Evolutionary conservation across 352 stramenopile species (phyloP), one percentile per base, ranked within the genome.

Genomic region (Vaucheria bursata): DNA sequence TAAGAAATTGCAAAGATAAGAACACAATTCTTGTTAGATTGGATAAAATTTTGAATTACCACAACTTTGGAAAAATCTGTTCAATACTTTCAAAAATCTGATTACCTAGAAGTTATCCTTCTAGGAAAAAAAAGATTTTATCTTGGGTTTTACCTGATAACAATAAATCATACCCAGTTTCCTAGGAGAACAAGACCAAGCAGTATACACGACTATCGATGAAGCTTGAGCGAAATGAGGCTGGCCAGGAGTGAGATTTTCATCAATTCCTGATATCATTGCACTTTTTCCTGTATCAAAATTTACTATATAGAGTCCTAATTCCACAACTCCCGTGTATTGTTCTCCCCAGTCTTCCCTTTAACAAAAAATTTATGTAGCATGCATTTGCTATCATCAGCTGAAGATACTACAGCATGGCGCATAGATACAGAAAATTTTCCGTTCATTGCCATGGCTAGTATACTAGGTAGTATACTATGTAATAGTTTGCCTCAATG

Each of bases 131-230:
- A n/a, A n/a, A n/a, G n/a, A n/a, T n/a, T n/a, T n/a, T n/a, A n/a
- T n/a, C n/a, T n/a, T n/a, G n/a, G 25, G 45, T 18, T 59, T 59
- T 25, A 59, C 45, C 71, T 82, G 73, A 35, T 83, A 80, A 75
- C 78, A 83, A 69, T 83, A 83, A 50, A 83, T 83, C 71, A 81
- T 78, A 0, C 78, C 78, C 25, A 83, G 78, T 69, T 81, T 80
- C 1, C 78, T 73, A 2, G 78, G 78, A 29, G 66, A 40, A 39
- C 67, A 74, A 1, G 71, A 73, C 78, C 78, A 83, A 31, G 64
- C 78, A 32, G 78, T 83, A 70, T 83, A 83, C 18, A 83, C 45
- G 12, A 83, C 35, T 35, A 73, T 53, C 33, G 49, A 78, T 25
- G 71, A 71, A 36, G 74, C 45, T 65, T 77, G 75, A 7, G 77